phyloP scores from a whole-genome alignment of 441 rosid species.

The Euphorbia celastroides region DNA sequence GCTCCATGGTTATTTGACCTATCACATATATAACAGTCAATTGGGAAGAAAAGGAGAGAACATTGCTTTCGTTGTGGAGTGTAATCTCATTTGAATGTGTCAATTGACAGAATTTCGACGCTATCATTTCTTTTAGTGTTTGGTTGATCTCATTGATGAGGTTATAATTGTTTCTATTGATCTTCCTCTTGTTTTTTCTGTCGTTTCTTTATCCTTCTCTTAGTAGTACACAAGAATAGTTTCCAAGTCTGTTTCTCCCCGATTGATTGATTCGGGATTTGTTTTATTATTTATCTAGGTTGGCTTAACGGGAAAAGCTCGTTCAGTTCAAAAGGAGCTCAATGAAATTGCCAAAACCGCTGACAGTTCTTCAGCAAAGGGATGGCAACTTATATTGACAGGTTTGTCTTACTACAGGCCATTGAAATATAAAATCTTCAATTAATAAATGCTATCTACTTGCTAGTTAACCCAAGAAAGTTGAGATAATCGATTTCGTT shows the following conservation, averaged over 20 bases:
- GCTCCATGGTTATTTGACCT: neutral
- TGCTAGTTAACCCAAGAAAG: neutral
- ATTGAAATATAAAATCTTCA: too few species aligned
- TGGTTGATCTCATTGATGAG: neutral
- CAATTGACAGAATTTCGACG: neutral
- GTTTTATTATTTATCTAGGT: constrained; percentile 7
- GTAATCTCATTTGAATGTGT: neutral
- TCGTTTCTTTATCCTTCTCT: neutral
- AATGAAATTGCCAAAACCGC: constrained; percentile 17
- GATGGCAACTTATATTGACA: constrained; percentile 20
- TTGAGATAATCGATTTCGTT: neutral
- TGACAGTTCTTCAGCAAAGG: constrained; percentile 14
- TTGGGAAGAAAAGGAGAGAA: neutral
- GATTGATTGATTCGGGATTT: neutral
- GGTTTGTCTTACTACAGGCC: constrained; percentile 3
- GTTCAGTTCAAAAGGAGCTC: constrained; percentile 18
- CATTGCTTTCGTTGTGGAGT: neutral
- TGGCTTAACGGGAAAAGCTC: constrained; percentile 16
- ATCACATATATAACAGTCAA: neutral
- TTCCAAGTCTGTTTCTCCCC: neutral
- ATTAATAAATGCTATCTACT: neutral
- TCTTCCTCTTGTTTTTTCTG: neutral
- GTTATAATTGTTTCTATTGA: neutral
- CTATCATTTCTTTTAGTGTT: neutral
- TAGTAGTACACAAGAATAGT: neutral